Conservation (phyloP, 139 green algal genomes). For the Coelastrella sp. region DNA sequence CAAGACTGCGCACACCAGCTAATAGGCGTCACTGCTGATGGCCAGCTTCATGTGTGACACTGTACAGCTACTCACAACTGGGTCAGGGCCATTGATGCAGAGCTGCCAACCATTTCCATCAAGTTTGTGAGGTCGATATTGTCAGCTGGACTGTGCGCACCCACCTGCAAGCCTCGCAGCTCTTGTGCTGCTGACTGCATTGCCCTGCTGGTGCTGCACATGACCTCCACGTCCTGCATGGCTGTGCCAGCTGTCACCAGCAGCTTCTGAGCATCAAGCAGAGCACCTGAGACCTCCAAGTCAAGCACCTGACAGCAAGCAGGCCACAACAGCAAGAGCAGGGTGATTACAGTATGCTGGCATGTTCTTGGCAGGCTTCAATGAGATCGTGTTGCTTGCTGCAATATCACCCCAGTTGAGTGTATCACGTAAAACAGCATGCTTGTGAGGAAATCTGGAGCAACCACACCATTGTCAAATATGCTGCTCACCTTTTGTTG, state of each 20-base stretch:
- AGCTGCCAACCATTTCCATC: background rate
- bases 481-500: conserved; percentile 30
- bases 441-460: no score
- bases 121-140: background rate
- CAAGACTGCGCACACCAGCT: no score
- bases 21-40: no score
- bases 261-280: conserved; percentile 57
- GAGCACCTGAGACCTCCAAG: conserved; percentile 32
- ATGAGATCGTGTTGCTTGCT: background rate
- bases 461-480: background rate
- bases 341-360: background rate
- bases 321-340: background rate
- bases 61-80: background rate
- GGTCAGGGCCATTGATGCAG: background rate
- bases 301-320: background rate
- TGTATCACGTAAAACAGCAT: background rate
- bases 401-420: background rate
- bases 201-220: conserved; percentile 38
- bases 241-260: conserved; percentile 43
- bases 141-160: background rate
- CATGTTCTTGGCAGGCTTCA: background rate
- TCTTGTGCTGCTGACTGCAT: conserved; percentile 52
- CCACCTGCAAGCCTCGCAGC: conserved; percentile 53
- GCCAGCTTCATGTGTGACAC: no score
- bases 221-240: conserved; percentile 20